Evolutionary conservation across 1,284 basidiomycete genomes (phyloP), one percentile per base, ranked within the genome.

Genomic region (Apiotrichum gracile): DNA sequence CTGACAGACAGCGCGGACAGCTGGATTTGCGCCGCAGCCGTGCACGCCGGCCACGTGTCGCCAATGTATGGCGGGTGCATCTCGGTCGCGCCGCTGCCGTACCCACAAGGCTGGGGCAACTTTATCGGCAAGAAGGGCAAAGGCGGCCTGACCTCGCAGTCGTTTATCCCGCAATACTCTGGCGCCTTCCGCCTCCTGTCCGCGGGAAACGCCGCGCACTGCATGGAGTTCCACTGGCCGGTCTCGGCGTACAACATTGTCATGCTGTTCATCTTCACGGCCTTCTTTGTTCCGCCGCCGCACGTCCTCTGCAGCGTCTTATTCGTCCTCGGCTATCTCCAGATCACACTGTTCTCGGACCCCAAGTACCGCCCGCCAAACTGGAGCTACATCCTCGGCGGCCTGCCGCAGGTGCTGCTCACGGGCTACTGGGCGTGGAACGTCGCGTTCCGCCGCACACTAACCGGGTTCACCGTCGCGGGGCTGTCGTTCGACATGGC

Each of bases 1-100:
- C 13, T 24, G 9, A 16, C n/a, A n/a, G n/a, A n/a, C 49, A 69
- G 70, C 0, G 72, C 69, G 41, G 72, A 74, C 54, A 68, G 66
- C 5, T 74, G 72, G 72, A 43, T 71, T 6, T 74, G 72, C 51
- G 55, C 72, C 6, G 54, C 72, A 2, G 72, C 63, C 5, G 58
- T 72, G 5, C 70, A 72, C 33, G 55, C 68, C 2, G 57, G 57
- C 3, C 26, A 62, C 34, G 61, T 72, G 33, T 62, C 62, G 7
- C 51, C 61, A 0, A 57, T 55, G 3, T 55, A 63, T 3, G 72
- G 72, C 10, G 72, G 72, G 2, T 70, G 67, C 44, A 51, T 74
- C 14, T 46, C 52, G 6, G 49, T 70, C 42, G 51, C 59, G 10
- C 51, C 68, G 1, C 44, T 65, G 5, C 49, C 61, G 2, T 68